phyloP scores from a whole-genome alignment of 371 early-diverging fungal genomes.

The Mortierella sp. region DNA sequence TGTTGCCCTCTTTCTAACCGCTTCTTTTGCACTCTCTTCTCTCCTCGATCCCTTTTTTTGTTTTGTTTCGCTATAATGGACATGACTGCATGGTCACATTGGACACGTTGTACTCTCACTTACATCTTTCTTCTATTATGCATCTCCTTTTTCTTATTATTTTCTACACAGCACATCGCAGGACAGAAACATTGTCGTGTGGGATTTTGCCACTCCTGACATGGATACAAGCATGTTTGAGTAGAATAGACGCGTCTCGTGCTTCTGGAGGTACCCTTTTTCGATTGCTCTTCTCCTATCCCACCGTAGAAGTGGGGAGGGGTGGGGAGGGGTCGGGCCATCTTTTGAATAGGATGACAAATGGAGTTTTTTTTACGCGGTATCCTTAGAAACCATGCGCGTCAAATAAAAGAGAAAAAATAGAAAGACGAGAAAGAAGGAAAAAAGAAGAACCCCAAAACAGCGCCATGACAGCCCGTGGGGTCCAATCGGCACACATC shows the following conservation, averaged over 20 bases:
- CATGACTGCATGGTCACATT: background rate
- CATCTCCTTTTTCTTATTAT: background rate
- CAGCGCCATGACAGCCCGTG: conserved; percentile 2
- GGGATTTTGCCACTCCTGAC: conserved; percentile 81
- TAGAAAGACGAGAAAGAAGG: conserved; percentile 1
- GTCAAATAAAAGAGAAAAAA: background rate
- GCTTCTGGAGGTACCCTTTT: background rate
- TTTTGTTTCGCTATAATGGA: background rate
- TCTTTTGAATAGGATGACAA: background rate
- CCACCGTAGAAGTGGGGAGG: too few relatives aligned
- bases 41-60: background rate
- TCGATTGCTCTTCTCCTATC: background rate
- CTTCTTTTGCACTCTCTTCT: background rate
- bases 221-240: conserved; percentile 64
- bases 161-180: conserved; percentile 71
- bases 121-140: background rate
- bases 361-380: background rate
- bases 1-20: too few relatives aligned
- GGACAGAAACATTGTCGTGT: conserved; percentile 85
- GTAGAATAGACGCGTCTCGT: conserved; percentile 7
- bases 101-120: background rate
- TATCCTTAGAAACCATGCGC: background rate
- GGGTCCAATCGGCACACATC: background rate
- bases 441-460: background rate
- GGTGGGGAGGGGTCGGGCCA: background rate